phyloP scores from a whole-genome alignment of 352 stramenopile species.

The Phytophthora quininea region DNA sequence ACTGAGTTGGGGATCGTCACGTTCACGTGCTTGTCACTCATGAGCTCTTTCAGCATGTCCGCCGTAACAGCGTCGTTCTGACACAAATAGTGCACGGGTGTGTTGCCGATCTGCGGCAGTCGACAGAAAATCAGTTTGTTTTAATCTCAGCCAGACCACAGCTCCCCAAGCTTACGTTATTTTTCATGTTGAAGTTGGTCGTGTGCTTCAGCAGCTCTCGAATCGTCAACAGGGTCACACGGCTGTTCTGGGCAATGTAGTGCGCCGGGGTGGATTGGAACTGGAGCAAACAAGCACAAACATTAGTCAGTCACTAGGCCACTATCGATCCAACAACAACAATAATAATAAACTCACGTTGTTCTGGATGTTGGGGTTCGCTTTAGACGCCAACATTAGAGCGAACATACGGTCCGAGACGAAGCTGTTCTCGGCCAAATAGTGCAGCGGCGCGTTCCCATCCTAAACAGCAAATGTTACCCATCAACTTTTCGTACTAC shows the following conservation, averaged over 20 bases:
- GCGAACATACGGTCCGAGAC: conserved; percentile 45
- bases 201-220: conserved; percentile 54
- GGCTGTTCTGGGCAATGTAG: conserved; percentile 74
- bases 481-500: not conserved
- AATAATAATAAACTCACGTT: conserved; percentile 33
- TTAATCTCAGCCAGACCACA: not conserved
- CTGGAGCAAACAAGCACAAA: conserved; percentile 29
- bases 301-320: not conserved
- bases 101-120: conserved; percentile 68
- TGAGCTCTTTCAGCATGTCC: conserved; percentile 64
- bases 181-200: conserved; percentile 73
- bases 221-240: conserved; percentile 50
- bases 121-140: conserved; percentile 4
- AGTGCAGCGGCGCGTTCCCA: conserved; percentile 72
- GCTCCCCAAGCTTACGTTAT: conserved; percentile 56
- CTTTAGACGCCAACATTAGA: conserved; percentile 47
- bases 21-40: conserved; percentile 65
- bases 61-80: conserved; percentile 68
- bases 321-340: conserved; percentile 3
- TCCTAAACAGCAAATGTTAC: conserved; percentile 33
- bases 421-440: conserved; percentile 54
- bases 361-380: conserved; percentile 70
- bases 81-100: conserved; percentile 73
- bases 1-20: conserved; percentile 72
- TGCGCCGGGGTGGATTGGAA: conserved; percentile 80